Evolutionary conservation across 106 monocot genomes (phyloP), one percentile per base, ranked within the genome.

Genomic region (Alisma plantagoaquatica): DNA sequence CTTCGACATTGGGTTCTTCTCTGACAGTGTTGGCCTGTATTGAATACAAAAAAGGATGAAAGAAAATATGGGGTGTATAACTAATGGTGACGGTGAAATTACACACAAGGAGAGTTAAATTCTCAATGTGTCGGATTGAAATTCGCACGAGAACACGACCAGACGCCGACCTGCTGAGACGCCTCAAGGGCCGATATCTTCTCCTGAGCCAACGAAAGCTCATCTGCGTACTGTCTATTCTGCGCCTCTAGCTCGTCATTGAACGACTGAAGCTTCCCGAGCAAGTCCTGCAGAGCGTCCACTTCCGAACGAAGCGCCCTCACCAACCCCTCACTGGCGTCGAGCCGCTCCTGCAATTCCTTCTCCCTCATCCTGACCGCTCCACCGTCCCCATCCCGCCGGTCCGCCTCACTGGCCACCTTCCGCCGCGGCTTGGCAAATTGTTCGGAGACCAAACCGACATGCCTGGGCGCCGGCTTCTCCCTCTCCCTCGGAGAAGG

Each of bases 251-350:
- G 60, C 68, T 59, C 65, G 22, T 51, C 23, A 60, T 86, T 76
- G 22, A 61, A 7, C 22, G 46, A 49, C 53, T 61, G 55, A 68
- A 86, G 26, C 63, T 57, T 80, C 62, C 80, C 73, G 28, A 75
- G 35, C 53, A 76, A 56, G 5, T 35, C 69, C 49, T 66, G 72
- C 59, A 72, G 27, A 20, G 16, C 35, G 16, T 11, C 60, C 43
- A 80, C 59, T 55, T 80, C 80, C 0, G 46, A 38, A 10, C 54
- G 68, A 66, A 80, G 59, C 43, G 73, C 78, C 54, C 64, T 70
- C 50, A 70, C 73, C 62, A 59, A 45, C 15, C 48, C 59, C 58
- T 84, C 84, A 50, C 65, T 75, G 33, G 35, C 65, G 38, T 66
- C 58, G 22, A 75, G 41, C 49, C 65, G 72, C 54, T 49, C 52